A percentile compares a stretch with the other conserved stretches of the same genome.
Conservation (phyloP, 805 yeast species). For the Kodamaea leandrae region DNA sequence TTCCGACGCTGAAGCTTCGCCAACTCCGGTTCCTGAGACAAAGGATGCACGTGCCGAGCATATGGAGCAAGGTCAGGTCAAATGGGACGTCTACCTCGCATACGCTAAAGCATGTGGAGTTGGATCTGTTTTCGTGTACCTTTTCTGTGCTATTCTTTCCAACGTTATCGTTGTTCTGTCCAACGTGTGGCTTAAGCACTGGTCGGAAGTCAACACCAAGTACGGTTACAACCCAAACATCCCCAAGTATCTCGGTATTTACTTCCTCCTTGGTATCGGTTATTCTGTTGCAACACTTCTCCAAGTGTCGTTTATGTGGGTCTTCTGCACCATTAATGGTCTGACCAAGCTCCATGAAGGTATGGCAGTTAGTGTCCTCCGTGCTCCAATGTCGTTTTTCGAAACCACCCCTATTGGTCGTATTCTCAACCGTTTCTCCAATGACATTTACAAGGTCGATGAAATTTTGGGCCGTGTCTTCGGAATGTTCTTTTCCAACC, state of each 20-base stretch:
- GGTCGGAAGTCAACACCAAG: constrained; percentile 87
- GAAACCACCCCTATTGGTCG: constrained; percentile 96
- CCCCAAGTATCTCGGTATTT: constrained; percentile 69
- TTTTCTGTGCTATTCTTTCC: constrained; percentile 54
- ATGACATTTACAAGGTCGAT: constrained; percentile 86
- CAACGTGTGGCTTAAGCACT: constrained; percentile 91
- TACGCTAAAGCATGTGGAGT: constrained; percentile 89
- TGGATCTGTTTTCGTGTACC: constrained; percentile 55
- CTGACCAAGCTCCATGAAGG: constrained; percentile 70
- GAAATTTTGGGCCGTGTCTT: constrained; percentile 71
- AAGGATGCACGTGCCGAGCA: constrained; percentile 61
- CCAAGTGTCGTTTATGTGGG: constrained; percentile 72
- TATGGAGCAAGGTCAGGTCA: constrained; percentile 90
- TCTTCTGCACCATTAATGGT: constrained; percentile 78
- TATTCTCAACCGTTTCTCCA: constrained; percentile 85
- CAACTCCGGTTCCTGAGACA: constrained; percentile 25
- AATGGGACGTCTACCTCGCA: constrained; percentile 76
- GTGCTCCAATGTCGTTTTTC: constrained; percentile 94
- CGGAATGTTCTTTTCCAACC: constrained; percentile 61
- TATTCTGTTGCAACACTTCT: constrained; percentile 58
- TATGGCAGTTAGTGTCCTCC: constrained; percentile 69
- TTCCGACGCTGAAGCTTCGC: constrained; percentile 1
- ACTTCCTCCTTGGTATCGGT: constrained; percentile 69
- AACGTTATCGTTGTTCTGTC: constrained; percentile 63
- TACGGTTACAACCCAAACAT: constrained; percentile 71